Evolutionary conservation across 2,329 filamentous ascomycete species (phyloP).

Genomic region (Orbilia quercus): DNA sequence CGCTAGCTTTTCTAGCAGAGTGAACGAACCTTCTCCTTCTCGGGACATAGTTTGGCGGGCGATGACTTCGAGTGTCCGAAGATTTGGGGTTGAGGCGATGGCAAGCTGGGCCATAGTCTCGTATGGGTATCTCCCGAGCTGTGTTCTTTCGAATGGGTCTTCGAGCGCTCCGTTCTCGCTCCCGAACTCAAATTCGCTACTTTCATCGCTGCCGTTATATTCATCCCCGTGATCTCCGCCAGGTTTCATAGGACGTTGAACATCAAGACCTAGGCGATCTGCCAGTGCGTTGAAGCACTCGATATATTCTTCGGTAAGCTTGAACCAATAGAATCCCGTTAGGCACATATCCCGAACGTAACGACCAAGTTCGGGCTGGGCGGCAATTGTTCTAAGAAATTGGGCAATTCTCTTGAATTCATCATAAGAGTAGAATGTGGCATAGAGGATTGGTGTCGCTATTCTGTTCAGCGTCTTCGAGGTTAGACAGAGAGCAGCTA

Average conservation of each 20-base stretch:
- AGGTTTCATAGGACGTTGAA: not conserved
- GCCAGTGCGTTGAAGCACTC: not conserved
- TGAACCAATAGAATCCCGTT: not conserved
- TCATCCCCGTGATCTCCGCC: too few relatives aligned
- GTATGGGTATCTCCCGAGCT: constrained; percentile 2
- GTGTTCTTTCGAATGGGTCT: not conserved
- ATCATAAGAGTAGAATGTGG: not conserved
- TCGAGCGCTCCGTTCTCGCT: too few relatives aligned
- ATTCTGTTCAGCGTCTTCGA: constrained; percentile 30
- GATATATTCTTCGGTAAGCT: constrained; percentile 7
- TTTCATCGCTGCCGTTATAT: not conserved
- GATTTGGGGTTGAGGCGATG: constrained; percentile 28
- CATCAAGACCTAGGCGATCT: constrained; percentile 13
- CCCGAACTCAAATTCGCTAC: not conserved
- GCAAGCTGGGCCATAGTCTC: constrained; percentile 27
- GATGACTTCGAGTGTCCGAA: constrained; percentile 10
- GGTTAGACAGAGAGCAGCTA: constrained; percentile 22
- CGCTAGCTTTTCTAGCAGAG: constrained; percentile 23
- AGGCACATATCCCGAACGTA: constrained; percentile 10
- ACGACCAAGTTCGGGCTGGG: constrained; percentile 5
- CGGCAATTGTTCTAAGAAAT: constrained; percentile 25
- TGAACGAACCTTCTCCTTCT: constrained; percentile 10
- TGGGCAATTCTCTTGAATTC: not conserved
- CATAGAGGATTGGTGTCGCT: constrained; percentile 24
- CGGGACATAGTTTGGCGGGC: constrained; percentile 1